Conservation (phyloP, 192 early-diverging fungal species). For the Gigaspora rosea region DNA sequence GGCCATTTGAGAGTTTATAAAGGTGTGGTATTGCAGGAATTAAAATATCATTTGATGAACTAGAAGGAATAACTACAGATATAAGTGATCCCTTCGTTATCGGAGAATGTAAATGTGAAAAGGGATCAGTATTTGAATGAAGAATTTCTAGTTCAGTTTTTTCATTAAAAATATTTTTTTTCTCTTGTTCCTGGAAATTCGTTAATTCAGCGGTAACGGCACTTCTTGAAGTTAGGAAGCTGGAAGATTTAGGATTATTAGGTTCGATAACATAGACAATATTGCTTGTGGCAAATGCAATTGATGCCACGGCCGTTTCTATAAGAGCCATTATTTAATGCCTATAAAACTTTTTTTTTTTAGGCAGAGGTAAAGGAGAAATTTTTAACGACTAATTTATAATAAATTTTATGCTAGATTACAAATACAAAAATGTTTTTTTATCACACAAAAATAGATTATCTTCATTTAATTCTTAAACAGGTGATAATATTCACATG, state of each 20-base stretch:
- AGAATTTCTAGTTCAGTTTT: constrained; percentile 13
- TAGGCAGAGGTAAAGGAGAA: too few relatives aligned
- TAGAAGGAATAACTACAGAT: constrained; percentile 35
- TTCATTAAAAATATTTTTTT: constrained; percentile 20
- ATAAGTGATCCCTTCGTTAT: constrained; percentile 25
- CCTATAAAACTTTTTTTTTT: too few relatives aligned
- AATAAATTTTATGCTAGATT: too few relatives aligned
- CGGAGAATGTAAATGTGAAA: constrained; percentile 23
- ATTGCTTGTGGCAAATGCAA: constrained; percentile 15
- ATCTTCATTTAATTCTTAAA: too few relatives aligned
- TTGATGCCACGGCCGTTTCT: not conserved
- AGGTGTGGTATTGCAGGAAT: constrained; percentile 58
- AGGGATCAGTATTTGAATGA: constrained; percentile 17
- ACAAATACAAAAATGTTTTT: too few relatives aligned
- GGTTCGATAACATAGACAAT: constrained; percentile 15
- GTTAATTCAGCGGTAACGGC: not conserved
- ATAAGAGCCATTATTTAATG: not conserved
- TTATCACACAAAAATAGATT: too few relatives aligned
- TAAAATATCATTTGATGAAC: constrained; percentile 34
- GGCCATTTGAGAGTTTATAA: constrained; percentile 48
- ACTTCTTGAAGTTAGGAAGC: not conserved
- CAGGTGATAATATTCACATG: too few relatives aligned
- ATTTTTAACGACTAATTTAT: too few relatives aligned
- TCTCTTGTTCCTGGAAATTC: not conserved
- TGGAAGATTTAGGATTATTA: not conserved